Conservation (phyloP, 2,329 filamentous ascomycete genomes). For the Dendryphion nanum region DNA sequence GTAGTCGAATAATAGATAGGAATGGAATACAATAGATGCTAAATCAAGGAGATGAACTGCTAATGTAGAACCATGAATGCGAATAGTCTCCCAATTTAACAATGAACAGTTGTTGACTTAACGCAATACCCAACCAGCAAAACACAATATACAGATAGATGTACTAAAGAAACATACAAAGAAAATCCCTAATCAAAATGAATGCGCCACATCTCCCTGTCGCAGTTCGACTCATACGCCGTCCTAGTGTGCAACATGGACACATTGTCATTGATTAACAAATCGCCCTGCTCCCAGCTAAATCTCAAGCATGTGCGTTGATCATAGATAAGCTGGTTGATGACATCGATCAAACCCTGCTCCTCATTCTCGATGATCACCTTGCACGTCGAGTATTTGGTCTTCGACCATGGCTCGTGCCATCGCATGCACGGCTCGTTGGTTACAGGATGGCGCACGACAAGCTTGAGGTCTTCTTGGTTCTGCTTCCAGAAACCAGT, state of each 20-base stretch:
- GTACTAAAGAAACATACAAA: too few species aligned
- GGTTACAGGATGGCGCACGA: slow-evolving; percentile 47
- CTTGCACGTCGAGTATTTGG: slow-evolving; percentile 49
- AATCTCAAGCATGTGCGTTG: slow-evolving; percentile 52
- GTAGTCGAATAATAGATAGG: too few species aligned
- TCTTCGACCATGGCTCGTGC: slow-evolving; percentile 57
- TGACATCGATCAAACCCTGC: slow-evolving; percentile 26
- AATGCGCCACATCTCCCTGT: slow-evolving; percentile 53
- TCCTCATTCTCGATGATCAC: slow-evolving; percentile 45
- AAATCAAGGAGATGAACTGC: too few species aligned
- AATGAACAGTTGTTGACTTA: too few species aligned
- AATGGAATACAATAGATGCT: too few species aligned
- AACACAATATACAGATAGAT: too few species aligned
- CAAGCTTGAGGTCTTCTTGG: slow-evolving; percentile 46
- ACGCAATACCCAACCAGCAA: too few species aligned
- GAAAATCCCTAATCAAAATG: slow-evolving; percentile 44
- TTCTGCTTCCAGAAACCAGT: slow-evolving; percentile 44
- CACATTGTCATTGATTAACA: slow-evolving; percentile 55
- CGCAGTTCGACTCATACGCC: slow-evolving; percentile 44
- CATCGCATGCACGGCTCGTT: slow-evolving; percentile 52
- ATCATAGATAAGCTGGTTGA: slow-evolving; percentile 50
- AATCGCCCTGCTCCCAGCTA: slow-evolving; percentile 55
- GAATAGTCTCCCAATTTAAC: too few species aligned
- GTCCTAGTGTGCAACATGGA: slow-evolving; percentile 52
- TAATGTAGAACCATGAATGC: too few species aligned